phyloP scores from a whole-genome alignment of 2,329 filamentous ascomycete genomes.

The Neonectria sp. region DNA sequence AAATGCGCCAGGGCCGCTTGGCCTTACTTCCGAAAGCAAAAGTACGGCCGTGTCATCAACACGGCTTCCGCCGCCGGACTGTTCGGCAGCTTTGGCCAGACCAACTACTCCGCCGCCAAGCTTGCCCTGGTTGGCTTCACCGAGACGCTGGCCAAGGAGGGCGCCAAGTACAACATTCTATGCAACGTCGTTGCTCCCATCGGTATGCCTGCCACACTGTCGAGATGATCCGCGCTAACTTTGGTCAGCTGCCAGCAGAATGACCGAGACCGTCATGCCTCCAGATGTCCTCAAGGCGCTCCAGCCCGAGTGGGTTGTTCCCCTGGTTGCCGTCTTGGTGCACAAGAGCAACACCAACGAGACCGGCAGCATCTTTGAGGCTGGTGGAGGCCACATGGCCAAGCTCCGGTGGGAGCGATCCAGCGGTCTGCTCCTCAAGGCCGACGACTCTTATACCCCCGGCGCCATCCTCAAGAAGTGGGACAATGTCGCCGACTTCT shows the following conservation, averaged over 20 bases:
- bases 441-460: conserved; percentile 89
- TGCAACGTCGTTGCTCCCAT: conserved; percentile 96
- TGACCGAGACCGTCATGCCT: conserved; percentile 96
- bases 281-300: conserved; percentile 89
- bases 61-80: conserved; percentile 96
- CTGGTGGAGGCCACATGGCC: conserved; percentile 90
- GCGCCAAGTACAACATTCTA: conserved; percentile 97
- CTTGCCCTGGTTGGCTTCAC: conserved; percentile 96
- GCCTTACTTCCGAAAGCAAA: conserved; percentile 98
- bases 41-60: conserved; percentile 97
- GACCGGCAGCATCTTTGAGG: conserved; percentile 93
- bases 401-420: conserved; percentile 97
- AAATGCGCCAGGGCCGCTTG: conserved; percentile 96
- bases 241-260: conserved; percentile 83
- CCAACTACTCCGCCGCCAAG: conserved; percentile 98
- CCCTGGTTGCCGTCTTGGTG: conserved; percentile 88
- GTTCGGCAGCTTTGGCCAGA: conserved; percentile 95
- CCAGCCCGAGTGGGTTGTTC: conserved; percentile 95
- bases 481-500: conserved; percentile 90
- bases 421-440: conserved; percentile 88
- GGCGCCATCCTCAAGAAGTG: conserved; percentile 91
- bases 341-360: conserved; percentile 88
- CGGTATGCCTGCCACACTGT: conserved; percentile 52
- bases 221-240: conserved; percentile 32
- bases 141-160: conserved; percentile 98